Base-by-base conservation (phyloP, 768 basidiomycete genomes). In the Auricularia heimuer region DNA sequence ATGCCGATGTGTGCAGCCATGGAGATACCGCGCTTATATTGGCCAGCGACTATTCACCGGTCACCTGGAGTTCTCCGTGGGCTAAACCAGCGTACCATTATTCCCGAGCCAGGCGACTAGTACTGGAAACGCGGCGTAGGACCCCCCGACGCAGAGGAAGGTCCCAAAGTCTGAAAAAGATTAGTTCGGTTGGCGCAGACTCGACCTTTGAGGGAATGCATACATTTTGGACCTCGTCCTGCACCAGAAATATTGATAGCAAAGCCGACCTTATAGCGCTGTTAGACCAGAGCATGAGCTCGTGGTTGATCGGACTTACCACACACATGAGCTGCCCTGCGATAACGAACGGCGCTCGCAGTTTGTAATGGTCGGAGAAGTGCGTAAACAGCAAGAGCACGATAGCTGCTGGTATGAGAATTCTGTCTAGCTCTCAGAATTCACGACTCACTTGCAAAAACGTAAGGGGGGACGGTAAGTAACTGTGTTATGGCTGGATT, bases 1-100 rank as follows among this genome's bases (percentile, higher is more conserved):
- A 87, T 78, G 8, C 85, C 84, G 34, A 88, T 84, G 24, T 88
- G 84, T 34, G 88, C 62, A 0, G 86, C 86, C 81, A 89, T 84
- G 3, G 84, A 86, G 10, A 86, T 76, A 14, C 74, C 87, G 3
- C 88, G 85, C 70, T 89, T 90, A 71, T 85, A 88, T 66, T 87
- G 85, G 0, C 88, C 88, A 0, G 81, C 74, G 12, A 87, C 39
- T 42, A 14, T 42, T 8, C 39, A 14, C 39, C 39, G 39, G 39
- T 42, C 39, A 42, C 12, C 39, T 42, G 12, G 39, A 7, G 39
- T 14, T 42, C 39, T 42, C 39, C 39, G 8, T 7, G 39, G 39
- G 39, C 39, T 8, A 7, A 42, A 42, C 12, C 39, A 42, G 8
- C 39, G 39, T 14, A 42, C 39, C 39, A 14, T 42, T 42, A 14